These are phyloP conservation scores for Fusarium cyanostomum DNA, from an alignment of 2,329 filamentous ascomycete genomes.

Conservation along the genomic window DNA sequence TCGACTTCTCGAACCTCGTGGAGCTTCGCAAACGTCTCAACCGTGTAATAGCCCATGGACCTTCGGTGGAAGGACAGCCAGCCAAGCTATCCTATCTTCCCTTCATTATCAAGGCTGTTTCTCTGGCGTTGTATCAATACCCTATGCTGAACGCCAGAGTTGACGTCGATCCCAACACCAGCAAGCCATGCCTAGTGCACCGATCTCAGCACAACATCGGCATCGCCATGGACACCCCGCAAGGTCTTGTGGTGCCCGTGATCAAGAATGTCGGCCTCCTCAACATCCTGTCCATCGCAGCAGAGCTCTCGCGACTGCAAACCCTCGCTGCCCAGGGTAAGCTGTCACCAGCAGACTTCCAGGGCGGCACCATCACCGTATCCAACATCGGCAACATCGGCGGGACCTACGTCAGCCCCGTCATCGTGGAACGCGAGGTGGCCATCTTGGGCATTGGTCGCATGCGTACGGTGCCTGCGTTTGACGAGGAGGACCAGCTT, in stretches of 20 bases:
- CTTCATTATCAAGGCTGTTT: conserved; percentile 96
- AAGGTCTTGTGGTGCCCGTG: conserved; percentile 89
- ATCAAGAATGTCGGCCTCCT: conserved; percentile 82
- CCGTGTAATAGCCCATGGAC: conserved; percentile 58
- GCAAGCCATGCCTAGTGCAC: conserved; percentile 79
- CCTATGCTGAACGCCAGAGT: conserved; percentile 90
- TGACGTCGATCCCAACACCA: conserved; percentile 63
- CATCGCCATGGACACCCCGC: conserved; percentile 92
- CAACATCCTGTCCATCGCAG: conserved; percentile 80
- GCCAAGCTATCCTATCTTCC: conserved; percentile 87
- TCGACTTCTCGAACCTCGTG: conserved; percentile 81
- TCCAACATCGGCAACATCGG: conserved; percentile 97
- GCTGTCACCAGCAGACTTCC: conserved; percentile 78
- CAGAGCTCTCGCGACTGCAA: conserved; percentile 79
- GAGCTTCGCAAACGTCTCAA: conserved; percentile 80
- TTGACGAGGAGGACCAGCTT: conserved; percentile 68
- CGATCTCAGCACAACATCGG: conserved; percentile 93
- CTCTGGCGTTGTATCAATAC: conserved; percentile 81
- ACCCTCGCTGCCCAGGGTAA: conserved; percentile 77
- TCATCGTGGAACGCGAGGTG: conserved; percentile 90
- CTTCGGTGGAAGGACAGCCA: conserved; percentile 58
- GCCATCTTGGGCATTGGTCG: conserved; percentile 91
- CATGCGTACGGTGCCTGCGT: conserved; percentile 82
- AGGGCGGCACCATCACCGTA: conserved; percentile 90
- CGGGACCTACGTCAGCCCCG: conserved; percentile 88